Evolutionary conservation across 2,329 filamentous ascomycete species (phyloP).

Genomic region (Sporothrix brasiliensis): DNA sequence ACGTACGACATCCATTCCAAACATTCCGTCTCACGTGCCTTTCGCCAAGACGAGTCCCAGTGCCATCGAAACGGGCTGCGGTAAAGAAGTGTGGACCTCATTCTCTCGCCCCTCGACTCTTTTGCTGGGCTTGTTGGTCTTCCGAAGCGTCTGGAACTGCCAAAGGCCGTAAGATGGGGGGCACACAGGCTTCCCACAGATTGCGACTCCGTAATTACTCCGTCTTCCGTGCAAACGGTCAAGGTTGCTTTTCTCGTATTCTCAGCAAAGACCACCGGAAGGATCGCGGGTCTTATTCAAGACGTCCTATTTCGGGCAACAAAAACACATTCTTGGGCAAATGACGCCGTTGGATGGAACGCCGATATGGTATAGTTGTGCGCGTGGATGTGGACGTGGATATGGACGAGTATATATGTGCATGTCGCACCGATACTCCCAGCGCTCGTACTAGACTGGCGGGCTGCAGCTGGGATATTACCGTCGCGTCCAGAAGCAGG

Average conservation of each 20-base stretch:
- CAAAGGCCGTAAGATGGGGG: neutral
- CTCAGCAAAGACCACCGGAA: conserved; percentile 5
- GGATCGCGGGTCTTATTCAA: neutral
- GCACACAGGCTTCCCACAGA: neutral
- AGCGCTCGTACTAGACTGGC: too few species aligned
- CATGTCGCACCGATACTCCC: too few species aligned
- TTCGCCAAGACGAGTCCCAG: conserved; percentile 1
- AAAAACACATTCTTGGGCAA: conserved; percentile 18
- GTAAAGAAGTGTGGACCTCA: neutral
- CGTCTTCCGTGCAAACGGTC: too few species aligned
- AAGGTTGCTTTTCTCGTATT: neutral
- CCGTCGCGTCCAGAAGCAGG: conserved; percentile 20
- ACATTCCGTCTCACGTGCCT: conserved; percentile 2
- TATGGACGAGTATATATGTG: too few species aligned
- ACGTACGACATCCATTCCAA: too few species aligned
- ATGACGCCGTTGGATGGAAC: conserved; percentile 1
- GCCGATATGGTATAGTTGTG: neutral
- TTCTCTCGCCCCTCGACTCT: neutral
- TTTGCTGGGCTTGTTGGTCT: neutral
- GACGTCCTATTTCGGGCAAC: conserved; percentile 22
- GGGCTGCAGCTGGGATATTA: conserved; percentile 5
- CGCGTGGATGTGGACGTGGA: too few species aligned
- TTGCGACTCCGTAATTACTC: neutral
- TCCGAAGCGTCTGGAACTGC: conserved; percentile 25
- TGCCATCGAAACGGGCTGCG: neutral